Evolutionary conservation across 192 early-diverging fungal species (phyloP).

Genomic region (Endogone sp.): DNA sequence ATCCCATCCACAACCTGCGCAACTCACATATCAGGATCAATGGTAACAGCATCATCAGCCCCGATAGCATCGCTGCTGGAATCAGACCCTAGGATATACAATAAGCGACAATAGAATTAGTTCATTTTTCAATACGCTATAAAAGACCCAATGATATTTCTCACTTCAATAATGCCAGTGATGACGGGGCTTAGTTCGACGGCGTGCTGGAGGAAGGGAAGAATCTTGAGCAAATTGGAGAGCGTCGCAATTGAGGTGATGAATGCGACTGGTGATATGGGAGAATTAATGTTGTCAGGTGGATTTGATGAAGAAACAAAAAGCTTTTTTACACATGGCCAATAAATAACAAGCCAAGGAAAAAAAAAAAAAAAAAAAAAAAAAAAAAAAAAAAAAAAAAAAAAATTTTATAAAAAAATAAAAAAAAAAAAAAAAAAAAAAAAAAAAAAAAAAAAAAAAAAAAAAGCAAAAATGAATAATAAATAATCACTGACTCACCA

Average conservation of each 20-base stretch:
- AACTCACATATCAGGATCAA: conserved; percentile 34
- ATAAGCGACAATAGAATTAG: too few species aligned
- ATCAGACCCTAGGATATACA: conserved; percentile 48
- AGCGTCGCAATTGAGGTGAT: conserved; percentile 51
- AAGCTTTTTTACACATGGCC: too few species aligned
- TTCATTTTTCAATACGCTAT: too few species aligned
- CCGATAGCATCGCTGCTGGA: conserved; percentile 47
- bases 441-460: not conserved
- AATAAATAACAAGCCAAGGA: not conserved
- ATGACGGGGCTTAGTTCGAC: conserved; percentile 5
- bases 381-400: not conserved
- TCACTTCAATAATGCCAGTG: conserved; percentile 50
- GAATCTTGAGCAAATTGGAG: conserved; percentile 39
- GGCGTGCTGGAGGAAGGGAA: conserved; percentile 41
- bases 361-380: not conserved
- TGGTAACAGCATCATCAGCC: conserved; percentile 53
- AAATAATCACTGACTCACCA: too few species aligned
- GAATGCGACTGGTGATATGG: conserved; percentile 35
- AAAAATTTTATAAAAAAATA: not conserved
- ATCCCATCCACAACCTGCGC: too few species aligned
- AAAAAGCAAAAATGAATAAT: too few species aligned
- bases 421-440: not conserved
- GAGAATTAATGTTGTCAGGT: too few species aligned
- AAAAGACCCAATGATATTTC: too few species aligned
- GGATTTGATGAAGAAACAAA: too few species aligned